Evolutionary conservation across 345 rosid species (phyloP).

Genomic region (Clarkia xantiana): DNA sequence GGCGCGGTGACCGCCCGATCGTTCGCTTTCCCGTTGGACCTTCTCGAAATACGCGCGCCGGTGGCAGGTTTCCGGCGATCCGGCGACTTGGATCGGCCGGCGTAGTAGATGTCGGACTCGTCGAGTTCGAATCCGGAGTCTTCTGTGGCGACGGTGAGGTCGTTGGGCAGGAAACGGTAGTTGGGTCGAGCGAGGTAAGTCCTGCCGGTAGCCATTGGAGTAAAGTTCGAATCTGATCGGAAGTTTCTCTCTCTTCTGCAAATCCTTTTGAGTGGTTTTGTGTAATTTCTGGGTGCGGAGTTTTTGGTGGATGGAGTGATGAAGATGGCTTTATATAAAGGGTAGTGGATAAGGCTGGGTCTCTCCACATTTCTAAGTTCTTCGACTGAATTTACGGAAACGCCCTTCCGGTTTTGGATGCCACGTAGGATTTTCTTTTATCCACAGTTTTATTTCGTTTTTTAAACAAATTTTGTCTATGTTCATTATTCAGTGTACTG

Average conservation of each 20-base stretch:
- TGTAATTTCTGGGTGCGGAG: neutral
- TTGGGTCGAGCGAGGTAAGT: slow-evolving; percentile 1
- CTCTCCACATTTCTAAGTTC: neutral
- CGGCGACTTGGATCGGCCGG: neutral
- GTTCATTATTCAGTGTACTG: neutral
- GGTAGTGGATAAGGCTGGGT: slow-evolving; percentile 1
- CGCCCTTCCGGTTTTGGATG: neutral
- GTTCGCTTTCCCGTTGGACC: neutral
- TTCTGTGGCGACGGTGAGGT: neutral
- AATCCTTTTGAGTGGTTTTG: neutral
- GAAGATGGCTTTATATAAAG: neutral
- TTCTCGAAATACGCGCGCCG: neutral
- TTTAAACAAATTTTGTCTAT: neutral
- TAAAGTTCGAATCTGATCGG: neutral
- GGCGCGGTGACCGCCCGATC: neutral
- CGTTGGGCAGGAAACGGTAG: slow-evolving; percentile 6
- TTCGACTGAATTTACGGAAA: slow-evolving; percentile 1
- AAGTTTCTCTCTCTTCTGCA: neutral
- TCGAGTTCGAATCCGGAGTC: slow-evolving; percentile 5
- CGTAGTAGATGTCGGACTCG: slow-evolving; percentile 7
- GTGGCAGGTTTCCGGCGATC: neutral
- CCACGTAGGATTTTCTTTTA: neutral
- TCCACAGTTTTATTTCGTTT: neutral
- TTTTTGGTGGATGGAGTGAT: neutral
- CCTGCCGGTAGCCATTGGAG: slow-evolving; percentile 6